These are phyloP conservation scores for Scutellaria minor DNA, from an alignment of 257 asterid species.

Conservation along the genomic window DNA sequence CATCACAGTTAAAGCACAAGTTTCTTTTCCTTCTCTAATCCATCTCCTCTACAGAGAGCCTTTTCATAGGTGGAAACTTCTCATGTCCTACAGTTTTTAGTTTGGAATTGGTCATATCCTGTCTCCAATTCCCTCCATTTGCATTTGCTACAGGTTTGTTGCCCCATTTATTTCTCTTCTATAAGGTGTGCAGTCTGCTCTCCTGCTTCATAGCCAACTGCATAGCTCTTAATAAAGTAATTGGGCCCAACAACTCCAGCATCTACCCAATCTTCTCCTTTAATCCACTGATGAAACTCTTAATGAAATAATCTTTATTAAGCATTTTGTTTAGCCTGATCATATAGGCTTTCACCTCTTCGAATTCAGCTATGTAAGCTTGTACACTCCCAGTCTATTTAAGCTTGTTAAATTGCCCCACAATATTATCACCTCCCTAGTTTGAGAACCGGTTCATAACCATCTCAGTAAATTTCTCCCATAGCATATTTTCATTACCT, in stretches of 20 bases:
- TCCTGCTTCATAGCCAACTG: background rate
- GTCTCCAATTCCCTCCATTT: background rate
- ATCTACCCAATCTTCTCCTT: background rate
- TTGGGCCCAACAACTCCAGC: background rate
- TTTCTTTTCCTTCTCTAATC: background rate
- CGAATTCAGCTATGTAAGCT: background rate
- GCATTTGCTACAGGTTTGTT: background rate
- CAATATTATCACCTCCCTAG: background rate
- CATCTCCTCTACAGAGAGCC: background rate
- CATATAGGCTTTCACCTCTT: background rate
- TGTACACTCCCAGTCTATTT: background rate
- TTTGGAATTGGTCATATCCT: too few species aligned
- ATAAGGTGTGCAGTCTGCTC: background rate
- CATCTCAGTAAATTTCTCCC: background rate
- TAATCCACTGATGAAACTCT: background rate
- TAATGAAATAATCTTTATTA: background rate
- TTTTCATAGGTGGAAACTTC: background rate
- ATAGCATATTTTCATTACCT: background rate
- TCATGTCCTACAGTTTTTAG: background rate
- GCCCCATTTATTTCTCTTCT: background rate
- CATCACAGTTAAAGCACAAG: slow-evolving; percentile 4
- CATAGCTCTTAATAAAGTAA: background rate
- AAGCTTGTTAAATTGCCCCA: background rate
- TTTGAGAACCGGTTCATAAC: too few species aligned
- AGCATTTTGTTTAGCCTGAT: background rate